Evolutionary conservation across 2,329 filamentous ascomycete genomes (phyloP).

Genomic region (Fusarium sp.): DNA sequence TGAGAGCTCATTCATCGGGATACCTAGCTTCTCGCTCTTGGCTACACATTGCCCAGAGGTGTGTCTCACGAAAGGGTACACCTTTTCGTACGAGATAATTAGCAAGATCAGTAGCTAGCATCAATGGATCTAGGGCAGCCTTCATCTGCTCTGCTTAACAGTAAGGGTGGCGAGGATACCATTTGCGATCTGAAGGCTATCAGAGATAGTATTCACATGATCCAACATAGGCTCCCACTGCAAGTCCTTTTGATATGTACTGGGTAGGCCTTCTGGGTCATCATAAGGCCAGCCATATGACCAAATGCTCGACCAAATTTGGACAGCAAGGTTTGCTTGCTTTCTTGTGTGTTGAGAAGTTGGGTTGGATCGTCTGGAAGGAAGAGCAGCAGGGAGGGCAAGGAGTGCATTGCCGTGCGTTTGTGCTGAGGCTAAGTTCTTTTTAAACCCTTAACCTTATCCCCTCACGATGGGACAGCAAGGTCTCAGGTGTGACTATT

Average conservation of each 20-base stretch:
- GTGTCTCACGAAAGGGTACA: constrained; percentile 70
- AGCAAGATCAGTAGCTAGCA: constrained; percentile 77
- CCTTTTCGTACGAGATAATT: constrained; percentile 72
- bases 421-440: too few relatives aligned
- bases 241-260: constrained; percentile 82
- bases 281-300: constrained; percentile 70
- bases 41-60: constrained; percentile 79
- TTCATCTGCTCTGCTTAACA: constrained; percentile 76
- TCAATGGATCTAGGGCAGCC: constrained; percentile 77
- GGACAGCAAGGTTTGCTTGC: too few relatives aligned
- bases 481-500: too few relatives aligned
- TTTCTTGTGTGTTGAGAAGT: too few relatives aligned
- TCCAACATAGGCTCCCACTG: constrained; percentile 84
- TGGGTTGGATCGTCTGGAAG: too few relatives aligned
- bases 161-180: constrained; percentile 77
- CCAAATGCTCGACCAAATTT: constrained; percentile 46
- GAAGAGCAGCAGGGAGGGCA: too few relatives aligned
- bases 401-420: too few relatives aligned
- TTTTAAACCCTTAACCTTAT: too few relatives aligned
- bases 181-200: constrained; percentile 80
- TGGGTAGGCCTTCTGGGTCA: constrained; percentile 74
- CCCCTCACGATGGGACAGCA: too few relatives aligned
- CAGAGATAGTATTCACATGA: constrained; percentile 77
- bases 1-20: constrained; percentile 76
- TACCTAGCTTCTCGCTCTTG: constrained; percentile 71